Conservation (phyloP, 805 yeast genomes). For the Kazachstania viticola region DNA sequence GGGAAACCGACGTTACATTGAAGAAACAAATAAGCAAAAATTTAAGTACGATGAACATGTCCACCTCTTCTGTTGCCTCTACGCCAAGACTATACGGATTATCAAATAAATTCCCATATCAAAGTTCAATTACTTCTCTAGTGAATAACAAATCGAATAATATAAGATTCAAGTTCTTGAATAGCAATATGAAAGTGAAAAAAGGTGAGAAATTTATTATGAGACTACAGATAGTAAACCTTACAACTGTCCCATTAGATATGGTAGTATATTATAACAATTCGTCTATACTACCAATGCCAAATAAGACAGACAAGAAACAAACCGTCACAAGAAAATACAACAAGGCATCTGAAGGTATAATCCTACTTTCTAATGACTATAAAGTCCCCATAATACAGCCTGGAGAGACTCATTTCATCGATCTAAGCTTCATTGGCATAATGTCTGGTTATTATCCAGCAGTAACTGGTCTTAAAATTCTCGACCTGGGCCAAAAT, state of each 20-base stretch:
- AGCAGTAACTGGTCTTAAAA: constrained; percentile 21
- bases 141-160: constrained; percentile 14
- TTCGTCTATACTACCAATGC: constrained; percentile 5
- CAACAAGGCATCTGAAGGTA: constrained; percentile 18
- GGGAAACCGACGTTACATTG: constrained; percentile 26
- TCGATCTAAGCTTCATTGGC: constrained; percentile 21
- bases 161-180: constrained; percentile 20
- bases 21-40: constrained; percentile 9
- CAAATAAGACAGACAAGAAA: neutral
- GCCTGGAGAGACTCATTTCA: constrained; percentile 20
- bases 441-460: constrained; percentile 23
- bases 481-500: constrained; percentile 21
- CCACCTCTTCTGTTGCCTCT: constrained; percentile 2
- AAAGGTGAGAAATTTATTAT: constrained; percentile 19
- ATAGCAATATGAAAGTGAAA: constrained; percentile 9
- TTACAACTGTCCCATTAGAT: constrained; percentile 16
- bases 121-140: constrained; percentile 11
- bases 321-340: constrained; percentile 6
- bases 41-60: constrained; percentile 1
- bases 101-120: constrained; percentile 1
- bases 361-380: constrained; percentile 25
- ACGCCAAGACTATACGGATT: constrained; percentile 12
- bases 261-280: constrained; percentile 22
- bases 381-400: constrained; percentile 21
- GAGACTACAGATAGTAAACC: constrained; percentile 20